Evolutionary conservation across 192 early-diverging fungal genomes (phyloP), one percentile per base, ranked within the genome.

Genomic region (Umbelopsis vinacea): DNA sequence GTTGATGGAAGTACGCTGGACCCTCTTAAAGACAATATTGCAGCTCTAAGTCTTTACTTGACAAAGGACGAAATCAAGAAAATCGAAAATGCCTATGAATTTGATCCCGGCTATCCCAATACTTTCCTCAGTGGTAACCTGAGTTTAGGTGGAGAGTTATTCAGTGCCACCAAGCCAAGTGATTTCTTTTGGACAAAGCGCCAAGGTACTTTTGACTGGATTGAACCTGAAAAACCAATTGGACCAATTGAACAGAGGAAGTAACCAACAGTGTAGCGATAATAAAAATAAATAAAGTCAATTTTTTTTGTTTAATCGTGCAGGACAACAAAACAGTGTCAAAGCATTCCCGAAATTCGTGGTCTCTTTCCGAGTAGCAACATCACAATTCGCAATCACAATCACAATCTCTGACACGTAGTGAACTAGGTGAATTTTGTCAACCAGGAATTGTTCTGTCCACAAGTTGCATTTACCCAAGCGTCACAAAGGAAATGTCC

Each of bases 1-100:
- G 26, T 68, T 29, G 67, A 45, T 12, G 67, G 67, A 14, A 46
- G 67, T 11, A 68, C 37, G 26, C 0, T 68, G 22, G 67, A 68
- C 1, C 67, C 47, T 7, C 67, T 68, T 4, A 22, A 26, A 26
- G 67, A 17, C 19, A 68, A 68, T 19, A 46, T 68, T 10, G 14
- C 17, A 24, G 67, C 43, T 46, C n/a, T 68, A n/a, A 33, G 17
- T 11, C 15, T 68, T 26, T 43, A 24, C 14, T 33, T 68, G 8
- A 47, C 38, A 1, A 19, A 45, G 4, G 43, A 68, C 3, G 22
- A 68, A 68, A 29, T 68, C 0, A 33, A 46, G n/a, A 7, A 68
- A 9, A 23, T 68, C 14, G 67, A 68, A 19, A 10, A 21, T 2
- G 22, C 22, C 23, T 26, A 46, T 45, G 22, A 22, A 24, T 68